Evolutionary conservation across 2,329 filamentous ascomycete genomes (phyloP).

Genomic region (Beauveria sp.): DNA sequence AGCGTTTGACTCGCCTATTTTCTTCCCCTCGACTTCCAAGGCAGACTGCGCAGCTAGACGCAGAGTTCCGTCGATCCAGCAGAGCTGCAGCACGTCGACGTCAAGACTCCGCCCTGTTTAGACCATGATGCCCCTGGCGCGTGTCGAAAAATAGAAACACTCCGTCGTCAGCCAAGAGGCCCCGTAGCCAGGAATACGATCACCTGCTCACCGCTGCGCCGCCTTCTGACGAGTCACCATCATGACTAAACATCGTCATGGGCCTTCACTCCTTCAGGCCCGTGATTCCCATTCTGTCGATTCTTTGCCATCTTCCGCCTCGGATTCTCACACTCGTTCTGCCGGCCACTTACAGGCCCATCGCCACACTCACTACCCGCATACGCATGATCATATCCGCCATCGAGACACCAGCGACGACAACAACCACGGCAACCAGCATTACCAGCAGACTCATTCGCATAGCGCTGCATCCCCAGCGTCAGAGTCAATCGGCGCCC

Average conservation of each 20-base stretch:
- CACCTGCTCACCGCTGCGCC: conserved; percentile 8
- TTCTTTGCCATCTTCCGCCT: conserved; percentile 13
- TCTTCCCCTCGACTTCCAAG: background rate
- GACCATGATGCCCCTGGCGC: conserved; percentile 13
- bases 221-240: conserved; percentile 19
- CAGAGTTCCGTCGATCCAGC: background rate
- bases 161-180: conserved; percentile 14
- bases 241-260: conserved; percentile 28
- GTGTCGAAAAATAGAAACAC: conserved; percentile 15
- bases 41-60: background rate
- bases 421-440: conserved; percentile 13
- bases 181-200: conserved; percentile 16
- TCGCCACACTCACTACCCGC: conserved; percentile 13
- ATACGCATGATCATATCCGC: conserved; percentile 16
- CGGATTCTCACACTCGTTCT: conserved; percentile 21
- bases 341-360: conserved; percentile 17
- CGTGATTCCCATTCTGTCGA: conserved; percentile 15
- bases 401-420: conserved; percentile 20
- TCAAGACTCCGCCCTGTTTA: conserved; percentile 10
- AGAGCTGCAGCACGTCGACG: conserved; percentile 1
- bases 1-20: background rate
- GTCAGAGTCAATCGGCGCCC: conserved; percentile 21
- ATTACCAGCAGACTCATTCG: background rate
- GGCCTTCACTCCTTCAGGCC: conserved; percentile 33
- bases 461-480: background rate